Conservation (phyloP, 345 rosid species). For the Garcia nutans region DNA sequence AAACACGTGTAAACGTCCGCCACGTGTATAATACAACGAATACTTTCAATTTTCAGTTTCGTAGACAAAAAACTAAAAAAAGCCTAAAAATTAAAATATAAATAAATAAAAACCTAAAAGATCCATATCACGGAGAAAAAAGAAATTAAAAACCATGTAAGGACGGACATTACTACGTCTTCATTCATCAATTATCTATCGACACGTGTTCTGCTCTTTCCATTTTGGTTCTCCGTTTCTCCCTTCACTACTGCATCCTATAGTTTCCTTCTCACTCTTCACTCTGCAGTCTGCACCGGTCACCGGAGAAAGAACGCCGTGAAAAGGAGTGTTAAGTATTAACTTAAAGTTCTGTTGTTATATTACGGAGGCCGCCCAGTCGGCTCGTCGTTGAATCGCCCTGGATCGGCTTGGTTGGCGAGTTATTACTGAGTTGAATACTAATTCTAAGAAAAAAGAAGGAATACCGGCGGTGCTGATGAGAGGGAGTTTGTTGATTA, state of each 20-base stretch:
- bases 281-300: background rate
- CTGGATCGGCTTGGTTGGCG: background rate
- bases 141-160: too few relatives aligned
- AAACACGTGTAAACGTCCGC: background rate
- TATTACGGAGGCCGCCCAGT: background rate
- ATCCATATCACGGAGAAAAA: too few relatives aligned
- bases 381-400: background rate
- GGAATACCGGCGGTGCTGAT: conserved; percentile 43
- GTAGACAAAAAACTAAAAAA: background rate
- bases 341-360: background rate
- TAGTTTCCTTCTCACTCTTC: background rate
- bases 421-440: background rate
- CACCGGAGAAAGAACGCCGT: background rate
- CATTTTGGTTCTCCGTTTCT: background rate
- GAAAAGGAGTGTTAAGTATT: background rate
- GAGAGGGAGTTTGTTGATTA: conserved; percentile 57
- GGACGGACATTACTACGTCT: background rate
- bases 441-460: background rate
- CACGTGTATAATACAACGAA: background rate
- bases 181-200: background rate
- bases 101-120: too few relatives aligned
- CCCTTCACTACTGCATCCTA: background rate
- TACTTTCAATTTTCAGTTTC: background rate
- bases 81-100: background rate
- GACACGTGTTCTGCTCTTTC: background rate